Evolutionary conservation across 1,284 basidiomycete genomes (phyloP).

Genomic region (Ustilago xerochloae): DNA sequence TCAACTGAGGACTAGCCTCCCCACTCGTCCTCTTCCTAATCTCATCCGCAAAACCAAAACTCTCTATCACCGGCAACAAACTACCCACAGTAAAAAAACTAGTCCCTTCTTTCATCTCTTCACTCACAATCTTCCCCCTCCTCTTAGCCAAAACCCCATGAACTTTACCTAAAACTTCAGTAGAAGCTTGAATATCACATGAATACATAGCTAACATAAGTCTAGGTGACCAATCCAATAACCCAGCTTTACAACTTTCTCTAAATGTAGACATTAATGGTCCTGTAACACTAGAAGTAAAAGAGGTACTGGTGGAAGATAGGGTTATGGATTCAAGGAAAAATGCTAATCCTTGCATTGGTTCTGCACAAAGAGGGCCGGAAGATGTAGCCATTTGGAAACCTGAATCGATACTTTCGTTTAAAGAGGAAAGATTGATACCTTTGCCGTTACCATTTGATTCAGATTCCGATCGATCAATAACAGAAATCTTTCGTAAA

Average conservation of each 20-base stretch:
- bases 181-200: slow-evolving; percentile 97
- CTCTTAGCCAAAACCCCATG: slow-evolving; percentile 93
- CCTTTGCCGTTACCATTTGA: not conserved
- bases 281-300: slow-evolving; percentile 83
- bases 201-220: slow-evolving; percentile 98
- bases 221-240: slow-evolving; percentile 97
- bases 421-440: slow-evolving; percentile 39
- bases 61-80: slow-evolving; percentile 93
- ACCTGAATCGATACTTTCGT: slow-evolving; percentile 80
- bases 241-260: slow-evolving; percentile 86
- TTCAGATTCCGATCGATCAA: slow-evolving; percentile 9
- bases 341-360: slow-evolving; percentile 91
- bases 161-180: slow-evolving; percentile 96
- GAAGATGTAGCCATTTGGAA: slow-evolving; percentile 95
- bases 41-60: slow-evolving; percentile 97
- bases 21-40: slow-evolving; percentile 96
- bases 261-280: slow-evolving; percentile 88
- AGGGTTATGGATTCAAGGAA: slow-evolving; percentile 79
- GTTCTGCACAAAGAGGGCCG: slow-evolving; percentile 94
- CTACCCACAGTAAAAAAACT: slow-evolving; percentile 92
- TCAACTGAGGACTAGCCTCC: slow-evolving; percentile 93
- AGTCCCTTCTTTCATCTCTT: slow-evolving; percentile 99
- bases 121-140: slow-evolving; percentile 88
- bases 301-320: slow-evolving; percentile 74
- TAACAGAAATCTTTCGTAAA: slow-evolving; percentile 21